Conservation (phyloP, 2,329 filamentous ascomycete species). For the Ascosphaera aggregata region DNA sequence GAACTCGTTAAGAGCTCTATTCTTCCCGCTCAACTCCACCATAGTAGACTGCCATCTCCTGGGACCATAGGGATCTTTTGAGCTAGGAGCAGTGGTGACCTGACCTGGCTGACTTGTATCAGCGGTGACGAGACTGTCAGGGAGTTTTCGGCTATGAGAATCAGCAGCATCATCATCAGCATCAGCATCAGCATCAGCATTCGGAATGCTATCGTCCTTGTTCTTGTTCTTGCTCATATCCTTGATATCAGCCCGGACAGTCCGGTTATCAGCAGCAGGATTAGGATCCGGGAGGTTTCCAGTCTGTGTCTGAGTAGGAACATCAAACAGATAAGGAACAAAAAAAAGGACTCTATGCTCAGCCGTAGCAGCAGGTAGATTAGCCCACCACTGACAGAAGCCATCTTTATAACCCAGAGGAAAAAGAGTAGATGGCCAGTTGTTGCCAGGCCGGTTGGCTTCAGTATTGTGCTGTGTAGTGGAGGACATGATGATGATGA, state of each 20-base stretch:
- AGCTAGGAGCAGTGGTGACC: slow-evolving; percentile 22
- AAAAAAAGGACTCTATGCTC: slow-evolving; percentile 74
- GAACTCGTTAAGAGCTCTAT: slow-evolving; percentile 80
- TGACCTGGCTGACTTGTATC: slow-evolving; percentile 18
- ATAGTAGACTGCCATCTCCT: slow-evolving; percentile 70
- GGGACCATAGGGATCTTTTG: slow-evolving; percentile 57
- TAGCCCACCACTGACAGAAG: slow-evolving; percentile 84
- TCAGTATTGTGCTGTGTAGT: slow-evolving; percentile 5
- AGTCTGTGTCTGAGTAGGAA: slow-evolving; percentile 43
- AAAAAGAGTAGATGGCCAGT: slow-evolving; percentile 24
- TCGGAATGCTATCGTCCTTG: too few species aligned
- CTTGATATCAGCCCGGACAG: too few species aligned
- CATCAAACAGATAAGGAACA: slow-evolving; percentile 58
- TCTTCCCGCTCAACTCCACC: slow-evolving; percentile 62
- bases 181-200: too few species aligned
- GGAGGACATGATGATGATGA: slow-evolving; percentile 1
- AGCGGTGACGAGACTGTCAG: slow-evolving; percentile 13
- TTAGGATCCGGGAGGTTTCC: slow-evolving; percentile 18
- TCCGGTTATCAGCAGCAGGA: slow-evolving; percentile 6
- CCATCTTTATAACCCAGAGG: slow-evolving; percentile 82
- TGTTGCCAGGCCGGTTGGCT: slow-evolving; percentile 1
- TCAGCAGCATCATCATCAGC: too few species aligned
- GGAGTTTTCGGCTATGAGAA: slow-evolving; percentile 3
- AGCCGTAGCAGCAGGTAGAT: slow-evolving; percentile 55
- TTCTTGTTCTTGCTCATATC: too few species aligned